Evolutionary conservation across 1,139 yeast genomes (phyloP).

Genomic region (Kodamaea anthophila): DNA sequence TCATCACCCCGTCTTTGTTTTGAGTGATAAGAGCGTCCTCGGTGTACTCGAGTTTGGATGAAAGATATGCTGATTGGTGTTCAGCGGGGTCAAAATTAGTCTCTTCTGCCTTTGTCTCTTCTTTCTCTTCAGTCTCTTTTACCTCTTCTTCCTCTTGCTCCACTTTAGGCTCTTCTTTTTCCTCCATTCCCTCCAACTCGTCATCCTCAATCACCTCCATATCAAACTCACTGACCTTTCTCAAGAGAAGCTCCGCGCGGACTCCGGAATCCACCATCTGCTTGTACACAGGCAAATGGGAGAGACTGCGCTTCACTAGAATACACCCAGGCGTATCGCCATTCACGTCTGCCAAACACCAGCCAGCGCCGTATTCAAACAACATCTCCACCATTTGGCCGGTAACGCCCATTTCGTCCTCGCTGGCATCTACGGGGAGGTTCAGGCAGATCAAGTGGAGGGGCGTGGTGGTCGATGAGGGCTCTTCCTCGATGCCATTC

Average conservation of each 20-base stretch:
- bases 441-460: slow-evolving; percentile 58
- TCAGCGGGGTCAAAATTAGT: slow-evolving; percentile 30
- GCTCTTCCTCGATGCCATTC: slow-evolving; percentile 34
- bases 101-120: slow-evolving; percentile 4
- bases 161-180: slow-evolving; percentile 15
- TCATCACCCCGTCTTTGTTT: slow-evolving; percentile 89
- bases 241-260: slow-evolving; percentile 74
- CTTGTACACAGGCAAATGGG: slow-evolving; percentile 37
- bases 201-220: slow-evolving; percentile 33
- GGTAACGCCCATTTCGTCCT: slow-evolving; percentile 44
- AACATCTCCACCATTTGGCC: slow-evolving; percentile 53
- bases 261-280: slow-evolving; percentile 82
- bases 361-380: slow-evolving; percentile 86
- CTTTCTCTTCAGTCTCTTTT: slow-evolving; percentile 6
- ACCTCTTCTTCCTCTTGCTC: slow-evolving; percentile 8
- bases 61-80: slow-evolving; percentile 59
- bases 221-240: slow-evolving; percentile 63
- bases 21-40: slow-evolving; percentile 69
- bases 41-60: slow-evolving; percentile 62
- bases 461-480: slow-evolving; percentile 58
- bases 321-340: slow-evolving; percentile 76
- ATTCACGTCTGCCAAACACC: slow-evolving; percentile 68
- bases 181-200: slow-evolving; percentile 12
- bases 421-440: slow-evolving; percentile 40
- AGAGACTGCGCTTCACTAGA: slow-evolving; percentile 44